Evolutionary conservation across 257 asterid genomes (phyloP), one percentile per base, ranked within the genome.

Genomic region (Plantago elongata): DNA sequence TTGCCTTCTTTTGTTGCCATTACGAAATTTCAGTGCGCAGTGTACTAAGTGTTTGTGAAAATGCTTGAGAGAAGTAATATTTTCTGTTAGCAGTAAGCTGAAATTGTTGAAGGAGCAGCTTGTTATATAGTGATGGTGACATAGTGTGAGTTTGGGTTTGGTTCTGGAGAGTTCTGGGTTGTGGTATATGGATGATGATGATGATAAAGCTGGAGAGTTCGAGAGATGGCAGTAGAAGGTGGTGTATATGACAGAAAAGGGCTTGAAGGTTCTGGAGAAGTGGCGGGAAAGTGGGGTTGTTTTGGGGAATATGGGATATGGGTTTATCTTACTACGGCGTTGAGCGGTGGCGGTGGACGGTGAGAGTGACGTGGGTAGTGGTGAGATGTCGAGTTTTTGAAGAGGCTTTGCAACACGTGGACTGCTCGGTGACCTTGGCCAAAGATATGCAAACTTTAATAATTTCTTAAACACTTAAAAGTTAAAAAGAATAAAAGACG

Each of bases 1-100:
- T 83, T 83, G 61, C 57, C 63, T 18, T 79, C 83, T 5, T 79
- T 74, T 9, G 77, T 67, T 11, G 83, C 67, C 84, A 78, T 78
- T 40, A 9, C 0, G 8, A 37, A n/a, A n/a, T n/a, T n/a, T n/a
- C n/a, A n/a, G n/a, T n/a, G n/a, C n/a, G n/a, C n/a, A n/a, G n/a
- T n/a, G n/a, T n/a, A n/a, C n/a, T n/a, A 9, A 47, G 15, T 13
- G 15, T 11, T 15, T 47, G 13, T 45, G 48, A 45, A 45, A 12
- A 45, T 45, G 13, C 13, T 8, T 45, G 3, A 9, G 48, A 45
- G 48, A 9, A 3, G 3, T 45, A 2, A 12, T 11, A 9, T 11
- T 4, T 1, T 46, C 1, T 46, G 9, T 12, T 9, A n/a, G n/a
- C n/a, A n/a, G n/a, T n/a, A n/a, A 11, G 9, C 14, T 11, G 3